Evolutionary conservation across 352 stramenopile genomes (phyloP), one percentile per base, ranked within the genome.

Genomic region (Thraustotheca clavata): DNA sequence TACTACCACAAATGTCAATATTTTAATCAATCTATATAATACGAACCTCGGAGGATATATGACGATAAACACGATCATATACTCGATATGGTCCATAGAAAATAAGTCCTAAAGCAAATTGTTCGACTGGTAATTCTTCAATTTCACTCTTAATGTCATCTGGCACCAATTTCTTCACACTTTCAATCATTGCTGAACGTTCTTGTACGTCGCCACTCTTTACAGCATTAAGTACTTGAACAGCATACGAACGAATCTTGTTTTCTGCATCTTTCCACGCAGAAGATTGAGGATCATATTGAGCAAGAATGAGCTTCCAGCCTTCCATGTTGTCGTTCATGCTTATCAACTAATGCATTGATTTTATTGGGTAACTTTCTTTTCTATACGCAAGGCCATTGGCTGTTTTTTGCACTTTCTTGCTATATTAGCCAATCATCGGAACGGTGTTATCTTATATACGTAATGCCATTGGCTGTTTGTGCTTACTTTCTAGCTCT

Each of bases 1-100:
- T 94, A 94, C 81, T 92, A 55, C 12, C 29, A 16, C 31, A 18
- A 33, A 8, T 40, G 59, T 39, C 60, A 18, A n/a, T 49, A 3
- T 60, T 40, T 60, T 33, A 50, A 20, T 43, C 14, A 14, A 6
- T 40, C 16, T 22, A 35, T 40, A 12, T 0, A 22, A 8, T 9
- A 49, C 55, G 22, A 39, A 62, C 55, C 22, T 62, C 55, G 9
- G 16, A 12, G 12, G 55, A 50, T n/a, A 62, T 49, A 35, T 62
- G 55, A n/a, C 55, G 55, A 29, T 62, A 62, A 11, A 62, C 55
- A 20, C 32, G 34, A 34, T 62, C 36, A 31, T 62, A 62, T 16
- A 49, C 55, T 35, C 52, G 55, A 24, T 54, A 62, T 12, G 55
- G 55, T 20, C 55, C 29, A 24, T 62, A 62, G 34, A 62, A 62